Evolutionary conservation across 1,139 yeast genomes (phyloP).

Genomic region (Candida glucosophila): DNA sequence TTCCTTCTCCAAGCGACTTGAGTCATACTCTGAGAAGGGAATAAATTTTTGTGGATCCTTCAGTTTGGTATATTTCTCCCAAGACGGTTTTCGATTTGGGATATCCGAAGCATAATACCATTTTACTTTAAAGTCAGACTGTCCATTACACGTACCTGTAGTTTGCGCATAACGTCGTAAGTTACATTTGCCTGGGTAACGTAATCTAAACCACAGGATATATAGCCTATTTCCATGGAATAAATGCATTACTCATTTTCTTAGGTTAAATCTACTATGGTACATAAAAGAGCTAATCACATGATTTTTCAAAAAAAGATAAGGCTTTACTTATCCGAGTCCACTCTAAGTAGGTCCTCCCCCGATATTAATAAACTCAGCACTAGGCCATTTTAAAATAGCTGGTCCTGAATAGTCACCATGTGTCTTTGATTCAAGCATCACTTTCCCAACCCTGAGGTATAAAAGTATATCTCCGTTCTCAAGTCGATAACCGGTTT

Average conservation of each 20-base stretch:
- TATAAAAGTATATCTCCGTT: constrained; percentile 34
- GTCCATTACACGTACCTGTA: too few species aligned
- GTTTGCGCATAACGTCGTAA: too few species aligned
- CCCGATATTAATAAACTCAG: constrained; percentile 35
- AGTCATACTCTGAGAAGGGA: constrained; percentile 64
- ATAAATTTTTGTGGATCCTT: constrained; percentile 52
- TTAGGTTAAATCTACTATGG: not conserved
- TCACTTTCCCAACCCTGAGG: constrained; percentile 46
- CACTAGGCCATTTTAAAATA: constrained; percentile 47
- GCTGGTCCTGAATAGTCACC: constrained; percentile 58
- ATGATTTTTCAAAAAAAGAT: too few species aligned
- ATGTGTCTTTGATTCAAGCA: constrained; percentile 26
- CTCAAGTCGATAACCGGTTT: constrained; percentile 12
- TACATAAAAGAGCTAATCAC: too few species aligned
- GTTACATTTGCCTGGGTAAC: too few species aligned
- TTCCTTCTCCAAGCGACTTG: constrained; percentile 46
- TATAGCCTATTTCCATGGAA: too few species aligned
- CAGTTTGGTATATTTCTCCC: constrained; percentile 40
- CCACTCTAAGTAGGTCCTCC: constrained; percentile 39
- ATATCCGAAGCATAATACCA: constrained; percentile 86
- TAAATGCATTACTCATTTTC: not conserved
- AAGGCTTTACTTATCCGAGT: too few species aligned
- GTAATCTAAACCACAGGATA: too few species aligned
- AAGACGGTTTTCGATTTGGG: constrained; percentile 60
- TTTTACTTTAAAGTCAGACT: constrained; percentile 13